Base-by-base conservation (phyloP, 139 green algal species). In the Coelastrella sp. region DNA sequence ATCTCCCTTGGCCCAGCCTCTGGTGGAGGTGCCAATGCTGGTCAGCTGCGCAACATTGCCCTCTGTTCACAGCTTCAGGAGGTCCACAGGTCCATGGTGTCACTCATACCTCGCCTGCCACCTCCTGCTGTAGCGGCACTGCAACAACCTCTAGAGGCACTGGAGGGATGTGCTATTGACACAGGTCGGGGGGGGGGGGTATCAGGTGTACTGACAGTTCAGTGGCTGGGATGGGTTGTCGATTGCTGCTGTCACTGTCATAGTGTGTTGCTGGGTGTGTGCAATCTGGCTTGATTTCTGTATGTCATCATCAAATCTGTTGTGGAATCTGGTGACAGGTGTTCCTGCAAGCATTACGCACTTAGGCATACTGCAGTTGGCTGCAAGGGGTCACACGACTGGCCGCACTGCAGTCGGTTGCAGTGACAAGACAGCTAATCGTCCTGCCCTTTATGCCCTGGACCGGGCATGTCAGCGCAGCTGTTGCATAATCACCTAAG, bases 31-130 rank as follows among this genome's bases (percentile, higher is more conserved):
- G 90, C 85, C 80, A 98, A 94, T 61, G 14, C 91, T 4, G 90
- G 95, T 5, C 96, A 99, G 94, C 83, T 94, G 91, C 93, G 97
- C 83, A 99, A 99, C 94, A 96, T 98, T 61, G 87, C 93, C 17
- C 94, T 99, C 60, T 95, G 93, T 85, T 96, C 93, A 58, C 93
- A 96, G 87, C 93, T 98, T 85, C 95, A 98, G 85, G 97, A 98
- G 93, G 95, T 98, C 87, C 94, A 97, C 91, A 93, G 96, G 81
- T 88, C 84, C 2, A 71, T 97, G 10, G 71, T 80, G 2, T 89
- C 80, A 11, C 75, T 96, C 68, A 87, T 93, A 60, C 89, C 91
- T 10, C 93, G 93, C 17, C 80, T 98, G 86, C 94, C 92, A 3
- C 68, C 47, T 5, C 61, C 87, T 8, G 95, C 94, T 13, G 87